phyloP scores from a whole-genome alignment of 2,329 filamentous ascomycete species.

The Tolypocladium album region DNA sequence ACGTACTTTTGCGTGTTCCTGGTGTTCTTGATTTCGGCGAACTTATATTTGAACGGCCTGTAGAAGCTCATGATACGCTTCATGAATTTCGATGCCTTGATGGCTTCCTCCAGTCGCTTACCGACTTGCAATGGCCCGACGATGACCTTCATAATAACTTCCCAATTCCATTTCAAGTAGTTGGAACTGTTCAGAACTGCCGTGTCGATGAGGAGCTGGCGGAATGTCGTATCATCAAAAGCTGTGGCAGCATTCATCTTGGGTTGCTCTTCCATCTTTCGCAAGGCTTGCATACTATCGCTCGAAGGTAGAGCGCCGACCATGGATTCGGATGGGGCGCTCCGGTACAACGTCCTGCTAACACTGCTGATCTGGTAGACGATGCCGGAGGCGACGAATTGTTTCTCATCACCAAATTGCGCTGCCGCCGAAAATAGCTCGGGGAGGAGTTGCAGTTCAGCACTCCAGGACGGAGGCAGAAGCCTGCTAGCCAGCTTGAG shows the following conservation, averaged over 20 bases:
- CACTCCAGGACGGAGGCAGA: constrained; percentile 72
- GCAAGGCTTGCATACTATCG: constrained; percentile 36
- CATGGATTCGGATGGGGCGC: constrained; percentile 39
- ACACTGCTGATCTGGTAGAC: constrained; percentile 98
- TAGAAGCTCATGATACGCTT: constrained; percentile 93
- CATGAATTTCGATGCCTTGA: constrained; percentile 91
- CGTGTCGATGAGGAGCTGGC: constrained; percentile 61
- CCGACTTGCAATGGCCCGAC: constrained; percentile 86
- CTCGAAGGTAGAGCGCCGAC: constrained; percentile 29
- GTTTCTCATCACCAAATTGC: constrained; percentile 57
- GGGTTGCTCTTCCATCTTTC: constrained; percentile 44
- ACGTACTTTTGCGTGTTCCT: constrained; percentile 93
- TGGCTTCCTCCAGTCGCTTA: constrained; percentile 86
- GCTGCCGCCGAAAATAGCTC: constrained; percentile 71
- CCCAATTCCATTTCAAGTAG: constrained; percentile 96
- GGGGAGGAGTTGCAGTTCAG: constrained; percentile 76
- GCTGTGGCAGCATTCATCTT: constrained; percentile 35
- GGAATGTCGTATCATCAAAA: constrained; percentile 52
- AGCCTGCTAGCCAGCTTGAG: constrained; percentile 81
- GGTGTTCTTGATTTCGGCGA: constrained; percentile 81
- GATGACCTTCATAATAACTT: constrained; percentile 78
- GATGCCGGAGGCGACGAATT: constrained; percentile 75
- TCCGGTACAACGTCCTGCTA: constrained; percentile 82
- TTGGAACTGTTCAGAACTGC: constrained; percentile 83
- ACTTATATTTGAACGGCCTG: constrained; percentile 91